phyloP scores from a whole-genome alignment of 2,329 filamentous ascomycete genomes.

The Microdochium paspali region DNA sequence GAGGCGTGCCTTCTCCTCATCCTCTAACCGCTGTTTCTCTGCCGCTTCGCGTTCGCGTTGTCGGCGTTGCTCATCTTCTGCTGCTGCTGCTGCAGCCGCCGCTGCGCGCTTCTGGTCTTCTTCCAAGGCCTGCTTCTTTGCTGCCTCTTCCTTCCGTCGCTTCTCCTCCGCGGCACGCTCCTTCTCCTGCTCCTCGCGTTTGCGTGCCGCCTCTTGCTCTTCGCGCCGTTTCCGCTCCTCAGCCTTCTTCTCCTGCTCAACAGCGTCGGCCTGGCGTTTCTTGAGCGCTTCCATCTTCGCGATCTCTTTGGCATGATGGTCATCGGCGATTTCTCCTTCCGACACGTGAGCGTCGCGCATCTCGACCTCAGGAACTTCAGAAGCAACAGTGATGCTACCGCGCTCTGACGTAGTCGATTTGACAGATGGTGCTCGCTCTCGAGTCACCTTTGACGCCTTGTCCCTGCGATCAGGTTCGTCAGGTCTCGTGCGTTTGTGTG shows the following conservation, averaged over 20 bases:
- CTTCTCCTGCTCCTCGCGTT: constrained; percentile 16
- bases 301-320: constrained; percentile 17
- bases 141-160: constrained; percentile 14
- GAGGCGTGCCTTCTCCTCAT: constrained; percentile 7
- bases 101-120: constrained; percentile 25
- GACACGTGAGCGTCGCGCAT: constrained; percentile 38
- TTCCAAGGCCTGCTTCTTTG: constrained; percentile 22
- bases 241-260: constrained; percentile 16
- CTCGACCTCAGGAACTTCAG: constrained; percentile 45
- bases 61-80: constrained; percentile 18
- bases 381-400: constrained; percentile 44
- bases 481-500: constrained; percentile 19
- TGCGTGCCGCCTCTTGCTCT: constrained; percentile 9
- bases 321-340: constrained; percentile 14
- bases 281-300: constrained; percentile 27
- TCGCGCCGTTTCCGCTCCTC: constrained; percentile 20
- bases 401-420: constrained; percentile 34
- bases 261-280: constrained; percentile 19
- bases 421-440: constrained; percentile 30
- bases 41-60: constrained; percentile 17
- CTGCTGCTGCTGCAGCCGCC: constrained; percentile 11
- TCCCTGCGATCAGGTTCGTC: constrained; percentile 27
- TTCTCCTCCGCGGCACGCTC: constrained; percentile 17
- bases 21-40: constrained; percentile 12
- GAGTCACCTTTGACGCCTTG: constrained; percentile 28